Evolutionary conservation across 345 rosid genomes (phyloP), one percentile per base, ranked within the genome.

Genomic region (Lumnitzera littorea): DNA sequence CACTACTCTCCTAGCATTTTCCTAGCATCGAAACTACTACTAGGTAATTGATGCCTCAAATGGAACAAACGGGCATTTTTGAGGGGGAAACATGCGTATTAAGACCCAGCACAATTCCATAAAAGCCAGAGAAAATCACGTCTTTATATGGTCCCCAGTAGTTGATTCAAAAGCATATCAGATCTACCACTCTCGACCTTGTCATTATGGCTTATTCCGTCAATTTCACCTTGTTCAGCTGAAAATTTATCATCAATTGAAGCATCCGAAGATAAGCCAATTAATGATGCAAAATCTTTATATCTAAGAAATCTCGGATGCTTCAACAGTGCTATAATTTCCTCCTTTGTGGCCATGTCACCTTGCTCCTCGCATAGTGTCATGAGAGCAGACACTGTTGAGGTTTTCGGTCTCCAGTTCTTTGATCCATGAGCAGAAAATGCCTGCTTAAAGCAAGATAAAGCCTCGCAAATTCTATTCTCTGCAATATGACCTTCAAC

Each of bases 391-490:
- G 77, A 56, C 36, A 91, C 43, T 62, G 60, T 71, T 68, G 62
- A 54, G 55, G 83, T 84, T 68, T 80, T 87, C 11, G 92, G 92
- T 80, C 80, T 85, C 97, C 95, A 91, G 53, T 71, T 79, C 71
- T 50, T 77, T 14, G 83, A 78, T 57, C 82, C 81, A 16, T 74
- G 73, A 4, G 76, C 74, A 11, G 69, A 63, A 72, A 91, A 80
- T 57, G 95, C 95, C 72, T 80, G 75, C 77, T 75, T 79, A 53
- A 76, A 75, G 82, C 87, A 80, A 60, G 83, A 70, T 70, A 85
- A 63, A 60, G 92, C 84, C 62, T 85, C 84, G 3, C 73, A 10
- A 49, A 80, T 69, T 57, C 80, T 82, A 68, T 58, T 73, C 71
- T 79, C 84, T 43, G 56, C 64, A 10, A 79, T 72, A 63, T 78